Percentiles rank a stretch among this genome's conserved stretches.
These are phyloP conservation scores for Citrus australasica DNA, from an alignment of 345 rosid genomes.

Conservation along the genomic window DNA sequence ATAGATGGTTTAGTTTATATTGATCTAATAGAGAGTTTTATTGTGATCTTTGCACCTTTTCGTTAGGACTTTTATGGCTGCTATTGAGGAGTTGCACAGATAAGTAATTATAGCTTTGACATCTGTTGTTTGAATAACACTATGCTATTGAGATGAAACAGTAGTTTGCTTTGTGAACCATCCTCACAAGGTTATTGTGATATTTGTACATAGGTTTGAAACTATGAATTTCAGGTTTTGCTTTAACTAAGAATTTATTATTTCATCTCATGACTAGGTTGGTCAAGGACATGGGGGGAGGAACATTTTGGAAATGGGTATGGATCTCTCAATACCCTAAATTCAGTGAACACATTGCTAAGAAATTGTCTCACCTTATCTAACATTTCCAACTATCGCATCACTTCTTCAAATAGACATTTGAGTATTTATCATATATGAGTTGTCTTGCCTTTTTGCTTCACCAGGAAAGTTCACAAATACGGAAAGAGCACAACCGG, in stretches of 20 bases:
- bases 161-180: neutral
- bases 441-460: neutral
- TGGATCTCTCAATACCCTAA: constrained; percentile 12
- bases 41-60: neutral
- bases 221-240: neutral
- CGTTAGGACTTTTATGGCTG: neutral
- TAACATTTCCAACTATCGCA: neutral
- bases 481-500: constrained; percentile 94
- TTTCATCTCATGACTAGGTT: constrained; percentile 42
- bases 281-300: constrained; percentile 99
- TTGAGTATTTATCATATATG: too few relatives aligned
- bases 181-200: neutral
- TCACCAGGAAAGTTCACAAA: constrained; percentile 89
- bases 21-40: neutral
- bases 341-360: neutral
- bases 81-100: neutral
- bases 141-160: neutral
- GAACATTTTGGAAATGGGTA: constrained; percentile 99
- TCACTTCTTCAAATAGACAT: neutral
- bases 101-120: neutral
- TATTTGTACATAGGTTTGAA: neutral
- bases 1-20: neutral
- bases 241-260: neutral
- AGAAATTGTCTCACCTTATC: neutral
- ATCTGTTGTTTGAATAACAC: neutral